phyloP scores from a whole-genome alignment of 176 grass and related monocot species.

The Urochloa ruziziensis region DNA sequence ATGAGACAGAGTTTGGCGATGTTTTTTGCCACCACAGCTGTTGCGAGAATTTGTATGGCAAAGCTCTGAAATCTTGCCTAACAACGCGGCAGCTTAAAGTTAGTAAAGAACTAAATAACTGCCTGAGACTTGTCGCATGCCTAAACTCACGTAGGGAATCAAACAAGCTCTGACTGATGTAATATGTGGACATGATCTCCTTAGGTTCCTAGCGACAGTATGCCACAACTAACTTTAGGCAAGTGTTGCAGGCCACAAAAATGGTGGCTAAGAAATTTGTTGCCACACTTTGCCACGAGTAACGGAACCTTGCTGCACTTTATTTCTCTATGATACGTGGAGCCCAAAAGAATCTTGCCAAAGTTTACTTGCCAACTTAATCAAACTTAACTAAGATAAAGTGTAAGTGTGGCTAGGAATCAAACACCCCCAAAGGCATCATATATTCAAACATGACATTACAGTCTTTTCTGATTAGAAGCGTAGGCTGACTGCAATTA shows the following conservation, averaged over 20 bases:
- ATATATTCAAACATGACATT: neutral
- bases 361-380: too few relatives aligned
- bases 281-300: too few relatives aligned
- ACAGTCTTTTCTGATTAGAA: slow-evolving; percentile 7
- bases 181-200: neutral
- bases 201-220: slow-evolving; percentile 16
- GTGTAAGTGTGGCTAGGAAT: too few relatives aligned
- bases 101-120: neutral
- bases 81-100: neutral
- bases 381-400: too few relatives aligned
- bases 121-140: neutral
- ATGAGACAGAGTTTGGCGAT: neutral
- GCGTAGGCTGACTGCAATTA: neutral
- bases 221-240: too few relatives aligned
- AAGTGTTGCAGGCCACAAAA: too few relatives aligned
- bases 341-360: too few relatives aligned
- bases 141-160: neutral
- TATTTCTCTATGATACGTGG: too few relatives aligned
- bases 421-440: neutral
- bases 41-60: neutral
- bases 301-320: too few relatives aligned
- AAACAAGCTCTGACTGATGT: neutral
- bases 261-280: too few relatives aligned
- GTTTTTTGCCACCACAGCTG: neutral
- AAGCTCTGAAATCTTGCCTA: neutral